Base-by-base conservation (phyloP, 1,284 basidiomycete genomes). In the Ustilago curta region DNA sequence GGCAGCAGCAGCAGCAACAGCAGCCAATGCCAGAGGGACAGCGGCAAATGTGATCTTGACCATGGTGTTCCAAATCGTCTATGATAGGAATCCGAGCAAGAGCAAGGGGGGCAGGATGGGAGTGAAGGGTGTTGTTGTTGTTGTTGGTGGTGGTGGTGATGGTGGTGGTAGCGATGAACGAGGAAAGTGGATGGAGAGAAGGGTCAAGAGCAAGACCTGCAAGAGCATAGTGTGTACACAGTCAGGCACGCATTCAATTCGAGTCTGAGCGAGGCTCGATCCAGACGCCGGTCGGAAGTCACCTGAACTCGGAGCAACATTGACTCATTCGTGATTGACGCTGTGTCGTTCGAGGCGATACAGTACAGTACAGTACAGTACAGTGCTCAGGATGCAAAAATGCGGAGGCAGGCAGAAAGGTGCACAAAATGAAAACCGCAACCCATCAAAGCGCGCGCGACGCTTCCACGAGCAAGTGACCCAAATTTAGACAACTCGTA, bases 31-130 rank as follows among this genome's bases (percentile, higher is more conserved):
- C 27, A 27, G 27, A 27, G 27, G 63, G 44, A 76, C 43, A 47
- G 68, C 60, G 31, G 67, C 55, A 23, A 66, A 35, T 11, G 68
- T 58, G 53, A 72, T 23, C 55, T 71, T 72, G 62, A 74, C 70
- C 67, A 80, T 80, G 51, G 27, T 75, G 52, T 23, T 55, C 40
- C 51, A 7, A 37, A 29, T 48, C 50, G 66, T 55, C 55, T 63
- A 53, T 48, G 40, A n/a, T 16, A 47, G n/a, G 5, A 14, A 43
- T 29, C 18, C 23, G 11, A 48, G 27, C 5, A 37, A 32, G 31
- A 37, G 53, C 27, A 27, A 27, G 23, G n/a, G n/a, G n/a, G n/a
- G n/a, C n/a, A 23, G 45, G 45, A 8, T 47, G 4, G 45, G 25
- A 16, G 45, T 2, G 27, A 29, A n/a, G 29, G 35, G 35, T 39